A percentile compares a stretch with the other conserved stretches of the same genome.
phyloP scores from a whole-genome alignment of 1,284 basidiomycete genomes.

The Agaricales sp. region DNA sequence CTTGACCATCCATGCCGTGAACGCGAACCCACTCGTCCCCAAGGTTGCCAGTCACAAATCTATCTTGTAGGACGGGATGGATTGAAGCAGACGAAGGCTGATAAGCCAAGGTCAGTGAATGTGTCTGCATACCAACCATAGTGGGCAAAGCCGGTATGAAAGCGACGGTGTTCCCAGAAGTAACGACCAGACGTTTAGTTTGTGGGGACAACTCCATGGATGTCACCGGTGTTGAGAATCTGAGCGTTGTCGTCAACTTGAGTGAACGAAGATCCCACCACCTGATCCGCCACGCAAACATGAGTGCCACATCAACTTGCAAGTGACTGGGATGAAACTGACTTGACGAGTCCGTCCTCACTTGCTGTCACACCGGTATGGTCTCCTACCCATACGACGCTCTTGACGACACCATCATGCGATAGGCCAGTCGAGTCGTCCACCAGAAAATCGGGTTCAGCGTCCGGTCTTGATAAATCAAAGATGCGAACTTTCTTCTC shows the following conservation, averaged over 20 bases:
- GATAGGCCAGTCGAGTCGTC: slow-evolving; percentile 44
- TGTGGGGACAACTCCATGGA: slow-evolving; percentile 89
- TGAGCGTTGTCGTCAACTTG: slow-evolving; percentile 58
- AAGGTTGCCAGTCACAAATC: slow-evolving; percentile 88
- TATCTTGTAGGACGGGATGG: slow-evolving; percentile 81
- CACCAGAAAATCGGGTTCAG: slow-evolving; percentile 73
- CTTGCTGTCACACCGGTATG: slow-evolving; percentile 83
- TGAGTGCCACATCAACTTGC: neutral
- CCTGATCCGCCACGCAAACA: slow-evolving; percentile 27
- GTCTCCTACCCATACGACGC: slow-evolving; percentile 87
- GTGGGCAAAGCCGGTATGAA: slow-evolving; percentile 70
- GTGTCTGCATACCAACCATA: slow-evolving; percentile 33
- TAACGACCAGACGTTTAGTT: slow-evolving; percentile 82
- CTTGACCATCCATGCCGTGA: slow-evolving; percentile 84
- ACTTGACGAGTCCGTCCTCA: slow-evolving; percentile 90
- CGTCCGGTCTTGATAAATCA: slow-evolving; percentile 77
- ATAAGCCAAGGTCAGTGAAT: slow-evolving; percentile 68
- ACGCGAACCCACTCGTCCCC: slow-evolving; percentile 95
- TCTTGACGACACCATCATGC: slow-evolving; percentile 87
- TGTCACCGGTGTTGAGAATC: slow-evolving; percentile 75
- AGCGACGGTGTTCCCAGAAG: slow-evolving; percentile 84
- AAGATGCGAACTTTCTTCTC: slow-evolving; percentile 98
- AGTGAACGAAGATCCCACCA: slow-evolving; percentile 95
- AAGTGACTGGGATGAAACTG: slow-evolving; percentile 16
- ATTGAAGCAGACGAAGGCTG: slow-evolving; percentile 87